Evolutionary conservation across 768 basidiomycete species (phyloP), one percentile per base, ranked within the genome.

Genomic region (Tulasnella sp.): DNA sequence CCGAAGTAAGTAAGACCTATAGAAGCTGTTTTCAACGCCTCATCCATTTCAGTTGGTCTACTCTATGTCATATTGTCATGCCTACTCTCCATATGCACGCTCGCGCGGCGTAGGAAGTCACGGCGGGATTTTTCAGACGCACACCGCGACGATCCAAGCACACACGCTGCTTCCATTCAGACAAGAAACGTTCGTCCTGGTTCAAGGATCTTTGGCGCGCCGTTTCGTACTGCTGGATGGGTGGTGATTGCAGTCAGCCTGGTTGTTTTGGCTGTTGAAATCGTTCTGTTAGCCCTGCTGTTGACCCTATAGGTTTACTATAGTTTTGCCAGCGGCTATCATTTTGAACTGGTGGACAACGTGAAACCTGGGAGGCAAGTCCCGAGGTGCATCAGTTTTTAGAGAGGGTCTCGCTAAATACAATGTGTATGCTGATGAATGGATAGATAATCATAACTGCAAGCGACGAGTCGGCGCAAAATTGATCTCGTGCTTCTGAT

Each of bases 191-290:
- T 44, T 41, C 48, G 9, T 59, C 63, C 10, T 55, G 60, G 7
- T 60, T 55, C 29, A 33, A 48, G 25, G 33, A 46, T 81, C 6
- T 85, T 79, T 59, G 88, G 87, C 0, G 70, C 82, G 10, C 83
- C 83, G 1, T 89, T 89, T 60, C 62, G 79, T 15, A 86, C 86
- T 0, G 81, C 85, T 5, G 88, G 88, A n/a, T 75, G 80, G 72
- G 75, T 80, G 16, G 63, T 67, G 16, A 52, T 83, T 3, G 66
- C 71, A 10, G 74, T 88, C 5, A 70, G 78, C 0, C 58, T 67
- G 12, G 66, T 83, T 2, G 83, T 87, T 0, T 72, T 74, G 1
- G 66, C 67, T 0, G 73, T 83, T 15, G 83, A 88, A 59, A 63
- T 87, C 37, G 75, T 69, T 0, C 66, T 89, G 37, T 65, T 89